These are phyloP conservation scores for Tagetes erecta DNA, from an alignment of 129 eudicot genomes.

Conservation along the genomic window DNA sequence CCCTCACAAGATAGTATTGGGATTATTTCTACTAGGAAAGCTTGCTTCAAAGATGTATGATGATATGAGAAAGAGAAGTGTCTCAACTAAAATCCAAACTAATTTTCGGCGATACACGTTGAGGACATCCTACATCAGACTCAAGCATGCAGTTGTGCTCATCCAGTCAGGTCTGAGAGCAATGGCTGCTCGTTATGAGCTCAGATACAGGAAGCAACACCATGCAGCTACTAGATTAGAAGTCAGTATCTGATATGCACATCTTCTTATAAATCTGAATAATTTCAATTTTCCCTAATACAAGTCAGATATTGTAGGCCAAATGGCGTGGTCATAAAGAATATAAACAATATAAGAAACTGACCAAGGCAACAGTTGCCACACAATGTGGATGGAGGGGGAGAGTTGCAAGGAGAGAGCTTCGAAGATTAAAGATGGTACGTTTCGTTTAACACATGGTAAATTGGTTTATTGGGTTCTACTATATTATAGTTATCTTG, in stretches of 20 bases:
- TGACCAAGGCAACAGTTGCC: constrained; percentile 57
- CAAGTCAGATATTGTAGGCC: constrained; percentile 57
- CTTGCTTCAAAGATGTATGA: constrained; percentile 57
- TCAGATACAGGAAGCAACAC: constrained; percentile 50
- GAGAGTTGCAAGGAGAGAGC: constrained; percentile 74
- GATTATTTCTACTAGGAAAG: constrained; percentile 41
- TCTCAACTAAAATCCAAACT: constrained; percentile 60
- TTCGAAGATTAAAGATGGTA: constrained; percentile 86
- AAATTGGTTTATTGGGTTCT: constrained; percentile 1
- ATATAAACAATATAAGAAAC: constrained; percentile 56
- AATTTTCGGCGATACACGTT: constrained; percentile 54
- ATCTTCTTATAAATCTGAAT: constrained; percentile 2
- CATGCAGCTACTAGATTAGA: constrained; percentile 73
- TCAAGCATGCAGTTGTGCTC: constrained; percentile 50
- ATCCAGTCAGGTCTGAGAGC: constrained; percentile 77
- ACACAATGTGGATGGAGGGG: constrained; percentile 98
- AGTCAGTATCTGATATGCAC: constrained; percentile 41
- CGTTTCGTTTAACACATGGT: constrained; percentile 18
- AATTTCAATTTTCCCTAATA: constrained; percentile 20
- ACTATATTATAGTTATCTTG: constrained; percentile 7
- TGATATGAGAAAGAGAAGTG: constrained; percentile 49
- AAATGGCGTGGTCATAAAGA: constrained; percentile 83
- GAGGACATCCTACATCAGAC: constrained; percentile 46
- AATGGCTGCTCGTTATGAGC: constrained; percentile 62
- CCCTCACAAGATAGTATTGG: constrained; percentile 2